Evolutionary conservation across 768 basidiomycete genomes (phyloP), one percentile per base, ranked within the genome.

Genomic region (Amanita rubescens): DNA sequence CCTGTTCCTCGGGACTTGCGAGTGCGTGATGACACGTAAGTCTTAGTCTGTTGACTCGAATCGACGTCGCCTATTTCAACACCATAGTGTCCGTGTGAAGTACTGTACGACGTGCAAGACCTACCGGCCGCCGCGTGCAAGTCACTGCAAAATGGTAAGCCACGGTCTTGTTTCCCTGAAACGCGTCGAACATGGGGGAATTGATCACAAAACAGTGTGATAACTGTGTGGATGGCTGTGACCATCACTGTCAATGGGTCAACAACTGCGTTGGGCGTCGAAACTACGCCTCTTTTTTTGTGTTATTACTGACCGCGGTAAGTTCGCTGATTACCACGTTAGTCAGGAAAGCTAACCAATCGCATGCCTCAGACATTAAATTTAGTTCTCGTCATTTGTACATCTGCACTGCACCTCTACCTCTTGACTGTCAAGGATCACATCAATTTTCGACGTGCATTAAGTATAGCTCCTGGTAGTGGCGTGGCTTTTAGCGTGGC

Each of bases 181-280:
- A 33, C 34, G 45, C 10, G 7, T 11, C 41, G 20, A 42, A 30
- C 10, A 30, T n/a, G 17, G 33, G 25, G 12, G 24, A 35, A 46
- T 45, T 45, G 42, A 53, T 34, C 17, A 11, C 30, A 6, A 30
- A 25, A 30, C 59, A 94, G 88, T 99, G 95, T 65, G 92, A 96
- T 61, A 98, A 98, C 64, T 99, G 95, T 63, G 92, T 97, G 14
- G 94, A 97, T 59, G 85, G 86, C 9, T 97, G 94, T 59, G 94
- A 95, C 66, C 90, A 94, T 63, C 91, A 92, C 63, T 90, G 86
- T 57, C 85, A 85, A 63, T 89, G 86, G 87, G 82, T 99, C 17
- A 96, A 97, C 66, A 96, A 93, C 65, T 98, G 96, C 65, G 79
- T 99, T 37, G 96, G 96, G 6, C 81, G 91, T 37, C 84, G 94